Base-by-base conservation (phyloP, 139 green algal species). In the Chlamydomonas sp. region DNA sequence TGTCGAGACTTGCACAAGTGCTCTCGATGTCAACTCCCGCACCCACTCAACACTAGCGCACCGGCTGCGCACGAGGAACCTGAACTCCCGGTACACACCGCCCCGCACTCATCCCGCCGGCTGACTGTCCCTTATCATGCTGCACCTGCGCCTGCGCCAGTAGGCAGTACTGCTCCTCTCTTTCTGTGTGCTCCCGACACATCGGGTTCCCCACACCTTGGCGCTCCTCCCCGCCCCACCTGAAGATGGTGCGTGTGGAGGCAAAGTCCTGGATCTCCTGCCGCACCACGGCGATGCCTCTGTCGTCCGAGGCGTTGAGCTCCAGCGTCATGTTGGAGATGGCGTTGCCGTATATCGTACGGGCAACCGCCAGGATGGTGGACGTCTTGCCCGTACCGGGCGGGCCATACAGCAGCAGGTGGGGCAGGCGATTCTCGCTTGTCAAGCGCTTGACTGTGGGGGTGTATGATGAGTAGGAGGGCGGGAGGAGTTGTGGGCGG, bases 321-420 rank as follows among this genome's bases (percentile, higher is more conserved):
- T 99, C 97, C 82, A 99, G 91, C n/a, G 95, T 96, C 94, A 99
- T 99, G 85, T 95, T 97, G 71, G 89, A 82, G 80, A 80, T 17
- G 62, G 91, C 84, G 1, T 84, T 64, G 63, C 97, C 98, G 89
- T 99, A 99, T 57, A 99, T 94, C 91, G 98, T 93, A 2, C 96
- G 90, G 15, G 98, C 98, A 9, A 99, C 93, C 7, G 97, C 97
- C 63, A 99, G 91, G 63, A 99, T 96, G 17, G 96, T 98, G 77
- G 96, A 98, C 0, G 98, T 99, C 84, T 99, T 99, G 62, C 98
- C 98, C 4, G 98, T 99, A n/a, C 98, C 98, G 57, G 98, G 98
- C 2, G 98, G 98, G 1, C 98, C 98, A 88, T 99, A 99, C 31
- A 99, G 93, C 73, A 99, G 93, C 77, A 99, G 88, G 85, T 99